Percentiles rank a stretch among this genome's conserved stretches.
Evolutionary conservation across 2,329 filamentous ascomycete genomes (phyloP).

Genomic region (Colletotrichum lindemuthianum): DNA sequence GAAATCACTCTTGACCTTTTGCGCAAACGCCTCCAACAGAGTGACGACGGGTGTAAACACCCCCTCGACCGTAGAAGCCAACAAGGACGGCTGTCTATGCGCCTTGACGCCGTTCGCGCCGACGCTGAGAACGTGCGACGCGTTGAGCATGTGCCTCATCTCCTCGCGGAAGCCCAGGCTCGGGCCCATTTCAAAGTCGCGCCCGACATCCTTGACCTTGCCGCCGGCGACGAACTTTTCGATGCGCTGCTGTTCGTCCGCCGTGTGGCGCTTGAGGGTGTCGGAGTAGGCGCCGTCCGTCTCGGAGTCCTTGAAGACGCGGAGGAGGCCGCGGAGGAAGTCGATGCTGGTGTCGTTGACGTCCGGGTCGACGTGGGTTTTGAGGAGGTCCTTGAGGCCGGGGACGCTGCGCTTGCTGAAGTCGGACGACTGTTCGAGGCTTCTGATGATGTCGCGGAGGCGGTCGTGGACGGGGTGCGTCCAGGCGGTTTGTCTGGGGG

Average conservation of each 20-base stretch:
- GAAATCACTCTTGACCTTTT: conserved; percentile 2
- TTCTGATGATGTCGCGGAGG: too few species aligned
- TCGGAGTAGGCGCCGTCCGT: conserved; percentile 28
- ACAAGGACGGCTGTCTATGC: conserved; percentile 6
- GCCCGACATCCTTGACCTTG: background rate
- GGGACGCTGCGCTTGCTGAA: conserved; percentile 14
- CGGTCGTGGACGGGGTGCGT: too few species aligned
- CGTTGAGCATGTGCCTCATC: conserved; percentile 9
- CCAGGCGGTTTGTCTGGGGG: too few species aligned
- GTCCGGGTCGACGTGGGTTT: conserved; percentile 30
- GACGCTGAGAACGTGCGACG: background rate
- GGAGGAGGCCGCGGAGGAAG: conserved; percentile 34
- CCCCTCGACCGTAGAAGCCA: conserved; percentile 4
- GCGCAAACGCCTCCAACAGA: conserved; percentile 9
- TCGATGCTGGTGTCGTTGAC: conserved; percentile 10
- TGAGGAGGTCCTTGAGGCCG: conserved; percentile 30
- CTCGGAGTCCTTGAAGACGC: conserved; percentile 33
- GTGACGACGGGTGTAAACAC: conserved; percentile 14
- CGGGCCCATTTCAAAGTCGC: conserved; percentile 14
- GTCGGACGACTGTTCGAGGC: background rate
- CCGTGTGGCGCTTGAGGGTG: conserved; percentile 15
- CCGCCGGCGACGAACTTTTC: conserved; percentile 28
- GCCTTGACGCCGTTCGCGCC: background rate
- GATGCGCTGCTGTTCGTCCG: conserved; percentile 29
- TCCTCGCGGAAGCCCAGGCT: conserved; percentile 36